A percentile compares a stretch with the other conserved stretches of the same genome.
Conservation (phyloP, 768 basidiomycete genomes). For the Mycena haematopus region DNA sequence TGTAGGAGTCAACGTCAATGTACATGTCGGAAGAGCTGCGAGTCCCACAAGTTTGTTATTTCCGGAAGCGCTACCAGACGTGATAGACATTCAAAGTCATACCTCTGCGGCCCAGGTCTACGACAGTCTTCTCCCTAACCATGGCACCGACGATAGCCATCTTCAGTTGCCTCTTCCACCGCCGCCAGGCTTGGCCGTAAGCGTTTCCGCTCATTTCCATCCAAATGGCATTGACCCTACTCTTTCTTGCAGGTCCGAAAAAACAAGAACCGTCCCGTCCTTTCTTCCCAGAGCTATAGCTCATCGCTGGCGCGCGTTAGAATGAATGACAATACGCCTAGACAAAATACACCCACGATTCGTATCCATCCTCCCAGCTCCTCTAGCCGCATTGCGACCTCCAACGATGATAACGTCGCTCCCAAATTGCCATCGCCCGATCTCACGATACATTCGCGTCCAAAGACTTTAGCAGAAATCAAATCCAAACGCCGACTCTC, state of each 20-base stretch:
- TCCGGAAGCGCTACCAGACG: conserved; percentile 15
- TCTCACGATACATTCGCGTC: conserved; percentile 32
- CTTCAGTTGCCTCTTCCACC: conserved; percentile 27
- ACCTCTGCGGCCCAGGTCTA: conserved; percentile 25
- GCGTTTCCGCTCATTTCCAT: conserved; percentile 1
- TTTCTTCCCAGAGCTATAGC: conserved; percentile 31
- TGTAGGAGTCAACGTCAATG: conserved; percentile 23
- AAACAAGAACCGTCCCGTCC: conserved; percentile 27
- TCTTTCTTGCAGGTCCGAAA: conserved; percentile 15
- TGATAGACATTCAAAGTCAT: conserved; percentile 25
- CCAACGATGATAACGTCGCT: not conserved
- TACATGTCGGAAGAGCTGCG: conserved; percentile 19
- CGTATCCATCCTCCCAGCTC: conserved; percentile 32
- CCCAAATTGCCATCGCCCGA: conserved; percentile 32
- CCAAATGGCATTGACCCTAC: not conserved
- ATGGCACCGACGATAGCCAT: conserved; percentile 14
- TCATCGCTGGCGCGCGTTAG: conserved; percentile 19
- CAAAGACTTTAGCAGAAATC: conserved; percentile 40
- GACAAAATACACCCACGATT: conserved; percentile 22
- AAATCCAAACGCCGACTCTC: conserved; percentile 46
- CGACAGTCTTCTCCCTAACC: conserved; percentile 19
- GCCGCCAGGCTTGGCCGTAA: conserved; percentile 38
- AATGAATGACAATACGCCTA: conserved; percentile 10
- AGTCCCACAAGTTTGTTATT: conserved; percentile 2
- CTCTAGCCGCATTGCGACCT: conserved; percentile 7